phyloP scores from a whole-genome alignment of 805 yeast species.

The Pichia heedii region DNA sequence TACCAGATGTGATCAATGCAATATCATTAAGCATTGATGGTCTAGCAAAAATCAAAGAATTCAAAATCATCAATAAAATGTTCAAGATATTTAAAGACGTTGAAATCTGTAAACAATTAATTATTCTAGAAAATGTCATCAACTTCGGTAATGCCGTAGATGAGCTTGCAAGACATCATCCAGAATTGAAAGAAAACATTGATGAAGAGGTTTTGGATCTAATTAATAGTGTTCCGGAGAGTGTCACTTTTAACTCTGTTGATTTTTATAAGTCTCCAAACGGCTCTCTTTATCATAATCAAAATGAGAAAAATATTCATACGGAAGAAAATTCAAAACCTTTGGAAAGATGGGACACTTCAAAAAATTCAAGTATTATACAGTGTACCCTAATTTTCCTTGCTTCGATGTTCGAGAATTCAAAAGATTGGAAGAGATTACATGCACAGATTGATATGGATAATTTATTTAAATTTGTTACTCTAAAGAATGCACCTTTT shows the following conservation, averaged over 20 bases:
- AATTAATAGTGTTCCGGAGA: slow-evolving; percentile 36
- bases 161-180: slow-evolving; percentile 76
- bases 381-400: slow-evolving; percentile 45
- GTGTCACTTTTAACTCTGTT: slow-evolving; percentile 32
- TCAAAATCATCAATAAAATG: slow-evolving; percentile 31
- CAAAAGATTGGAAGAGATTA: slow-evolving; percentile 37
- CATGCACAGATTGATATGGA: slow-evolving; percentile 31
- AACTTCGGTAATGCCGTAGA: slow-evolving; percentile 64
- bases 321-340: slow-evolving; percentile 33
- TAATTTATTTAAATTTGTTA: slow-evolving; percentile 40
- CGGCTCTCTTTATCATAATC: slow-evolving; percentile 32
- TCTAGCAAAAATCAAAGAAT: slow-evolving; percentile 41
- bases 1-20: slow-evolving; percentile 77
- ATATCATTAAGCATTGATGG: slow-evolving; percentile 73
- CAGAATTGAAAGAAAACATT: slow-evolving; percentile 55
- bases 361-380: slow-evolving; percentile 35
- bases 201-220: slow-evolving; percentile 37
- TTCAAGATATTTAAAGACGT: slow-evolving; percentile 43
- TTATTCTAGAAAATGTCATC: slow-evolving; percentile 42
- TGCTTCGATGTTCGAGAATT: slow-evolving; percentile 44
- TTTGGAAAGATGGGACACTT: slow-evolving; percentile 45
- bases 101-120: slow-evolving; percentile 44
- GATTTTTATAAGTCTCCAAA: slow-evolving; percentile 35
- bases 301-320: slow-evolving; percentile 33
- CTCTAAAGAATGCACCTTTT: slow-evolving; percentile 47